Evolutionary conservation across 495 filamentous ascomycete species (phyloP).

Genomic region (Pseudoneurospora amorphoporcata): DNA sequence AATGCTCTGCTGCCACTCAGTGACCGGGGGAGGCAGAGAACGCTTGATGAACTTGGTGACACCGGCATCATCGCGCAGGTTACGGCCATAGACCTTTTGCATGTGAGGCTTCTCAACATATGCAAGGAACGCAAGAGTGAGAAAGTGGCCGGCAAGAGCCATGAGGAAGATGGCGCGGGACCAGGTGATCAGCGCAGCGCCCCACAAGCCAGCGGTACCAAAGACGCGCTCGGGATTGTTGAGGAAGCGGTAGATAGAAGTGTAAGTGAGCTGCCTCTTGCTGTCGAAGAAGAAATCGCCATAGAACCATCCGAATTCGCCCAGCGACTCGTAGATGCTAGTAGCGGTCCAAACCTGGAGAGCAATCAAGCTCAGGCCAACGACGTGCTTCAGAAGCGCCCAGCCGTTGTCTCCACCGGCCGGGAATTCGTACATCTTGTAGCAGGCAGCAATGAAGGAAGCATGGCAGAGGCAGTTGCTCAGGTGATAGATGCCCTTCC

Average conservation of each 20-base stretch:
- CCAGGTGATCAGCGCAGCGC: slow-evolving; percentile 82
- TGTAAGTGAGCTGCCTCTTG: slow-evolving; percentile 80
- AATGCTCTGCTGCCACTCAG: slow-evolving; percentile 65
- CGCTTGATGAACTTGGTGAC: slow-evolving; percentile 82
- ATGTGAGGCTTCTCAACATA: slow-evolving; percentile 95
- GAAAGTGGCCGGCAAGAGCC: slow-evolving; percentile 73
- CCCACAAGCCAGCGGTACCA: slow-evolving; percentile 93
- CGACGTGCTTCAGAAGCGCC: slow-evolving; percentile 72
- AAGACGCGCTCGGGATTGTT: slow-evolving; percentile 96
- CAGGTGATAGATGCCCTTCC: slow-evolving; percentile 92
- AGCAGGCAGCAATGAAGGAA: slow-evolving; percentile 81
- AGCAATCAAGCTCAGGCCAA: slow-evolving; percentile 69
- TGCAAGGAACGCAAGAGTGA: slow-evolving; percentile 80
- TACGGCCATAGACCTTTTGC: slow-evolving; percentile 90
- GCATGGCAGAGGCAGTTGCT: slow-evolving; percentile 82
- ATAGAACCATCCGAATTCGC: slow-evolving; percentile 99
- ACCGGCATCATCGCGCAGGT: slow-evolving; percentile 76
- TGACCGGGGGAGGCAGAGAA: slow-evolving; percentile 70
- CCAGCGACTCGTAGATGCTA: slow-evolving; percentile 92
- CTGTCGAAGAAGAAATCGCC: slow-evolving; percentile 96
- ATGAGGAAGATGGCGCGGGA: slow-evolving; percentile 74
- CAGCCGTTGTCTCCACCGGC: slow-evolving; percentile 76
- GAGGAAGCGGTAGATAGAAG: slow-evolving; percentile 92
- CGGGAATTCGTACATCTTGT: slow-evolving; percentile 90
- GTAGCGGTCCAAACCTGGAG: slow-evolving; percentile 88